Base-by-base conservation (phyloP, 139 green algal genomes). In the Desmodesmus armatus region DNA sequence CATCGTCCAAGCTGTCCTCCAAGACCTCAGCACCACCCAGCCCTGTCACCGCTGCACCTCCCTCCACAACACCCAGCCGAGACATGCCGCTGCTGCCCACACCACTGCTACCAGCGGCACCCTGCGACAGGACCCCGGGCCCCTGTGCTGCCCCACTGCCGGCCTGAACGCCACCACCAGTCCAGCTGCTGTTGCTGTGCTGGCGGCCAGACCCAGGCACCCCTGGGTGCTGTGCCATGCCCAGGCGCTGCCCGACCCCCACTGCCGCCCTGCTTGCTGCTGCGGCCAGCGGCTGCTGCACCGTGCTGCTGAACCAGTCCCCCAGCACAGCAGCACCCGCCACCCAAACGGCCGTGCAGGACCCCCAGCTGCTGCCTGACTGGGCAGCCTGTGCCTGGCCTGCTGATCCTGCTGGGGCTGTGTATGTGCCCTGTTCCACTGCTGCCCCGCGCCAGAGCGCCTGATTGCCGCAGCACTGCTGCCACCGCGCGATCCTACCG, bases 351-450 rank as follows among this genome's bases (percentile, higher is more conserved):
- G 19, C 6, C 13, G 27, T 13, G 17, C 17, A n/a, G 31, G 21
- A n/a, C 65, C 41, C 40, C 53, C 39, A 33, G 21, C 53, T 40
- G 41, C 53, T 2, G 5, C 3, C 29, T 37, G 51, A 29, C 51
- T 37, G 17, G 35, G 80, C 33, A 67, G 66, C 2, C 66, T 44
- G 47, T 70, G 49, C 51, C 69, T 60, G 19, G 47, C 49, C 72
- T 79, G 67, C 80, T 67, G 67, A 6, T 79, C 49, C 69, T 72
- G 51, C 69, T 86, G 80, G 7, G 47, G 80, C 25, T 72, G 80
- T 25, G 78, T 84, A 3, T 53, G 49, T 31, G 49, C 33, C 2
- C 35, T 40, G 35, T 43, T 84, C 76, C 78, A 84, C 78, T 75
- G 78, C 41, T 62, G 37, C 23, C 60, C 78, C 25, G 40, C 78